phyloP scores from a whole-genome alignment of 2,329 filamentous ascomycete genomes.

The Mycocentrospora acerina region DNA sequence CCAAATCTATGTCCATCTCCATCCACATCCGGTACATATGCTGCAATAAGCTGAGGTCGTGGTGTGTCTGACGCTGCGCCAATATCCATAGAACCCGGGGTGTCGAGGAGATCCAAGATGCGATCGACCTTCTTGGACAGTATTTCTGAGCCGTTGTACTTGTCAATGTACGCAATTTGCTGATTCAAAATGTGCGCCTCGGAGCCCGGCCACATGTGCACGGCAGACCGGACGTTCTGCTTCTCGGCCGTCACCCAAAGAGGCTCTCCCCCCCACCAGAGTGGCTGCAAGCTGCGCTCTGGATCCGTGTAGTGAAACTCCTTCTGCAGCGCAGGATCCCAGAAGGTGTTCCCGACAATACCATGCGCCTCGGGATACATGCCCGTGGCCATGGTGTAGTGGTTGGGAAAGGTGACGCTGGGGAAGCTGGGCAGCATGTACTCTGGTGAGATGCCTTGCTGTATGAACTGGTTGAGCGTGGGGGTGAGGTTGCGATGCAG shows the following conservation, averaged over 20 bases:
- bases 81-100: constrained; percentile 68
- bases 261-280: constrained; percentile 95
- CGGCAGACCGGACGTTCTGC: constrained; percentile 73
- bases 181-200: constrained; percentile 79
- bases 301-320: constrained; percentile 90
- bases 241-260: constrained; percentile 91
- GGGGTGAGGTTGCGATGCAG: constrained; percentile 81
- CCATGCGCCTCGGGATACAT: constrained; percentile 92
- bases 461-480: constrained; percentile 73
- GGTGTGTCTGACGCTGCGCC: constrained; percentile 51
- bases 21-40: constrained; percentile 94
- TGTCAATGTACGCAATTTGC: constrained; percentile 79
- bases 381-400: constrained; percentile 90
- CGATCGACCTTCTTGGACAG: constrained; percentile 75
- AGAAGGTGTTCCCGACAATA: constrained; percentile 91
- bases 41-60: constrained; percentile 87
- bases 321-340: constrained; percentile 73
- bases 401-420: constrained; percentile 91
- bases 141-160: constrained; percentile 75
- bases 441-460: constrained; percentile 80
- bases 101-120: constrained; percentile 80
- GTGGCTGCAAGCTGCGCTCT: constrained; percentile 71
- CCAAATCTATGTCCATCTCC: constrained; percentile 83
- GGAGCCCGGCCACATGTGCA: constrained; percentile 99
- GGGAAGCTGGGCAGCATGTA: constrained; percentile 96